Evolutionary conservation across 345 rosid genomes (phyloP).

Genomic region (Lenwebbia sp.): DNA sequence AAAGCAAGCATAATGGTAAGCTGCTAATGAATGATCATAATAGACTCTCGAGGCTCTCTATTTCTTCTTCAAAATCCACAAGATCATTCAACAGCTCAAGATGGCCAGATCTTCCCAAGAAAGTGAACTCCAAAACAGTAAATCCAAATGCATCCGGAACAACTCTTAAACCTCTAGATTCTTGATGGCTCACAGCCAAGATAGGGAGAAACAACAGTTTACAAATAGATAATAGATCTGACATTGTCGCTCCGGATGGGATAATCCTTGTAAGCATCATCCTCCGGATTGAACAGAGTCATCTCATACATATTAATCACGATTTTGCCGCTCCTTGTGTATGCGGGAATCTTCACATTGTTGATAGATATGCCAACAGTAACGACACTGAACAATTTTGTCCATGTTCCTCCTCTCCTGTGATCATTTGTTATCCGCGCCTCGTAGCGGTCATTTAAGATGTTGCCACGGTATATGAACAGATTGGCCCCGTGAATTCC

Average conservation of each 20-base stretch:
- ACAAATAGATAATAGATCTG: background rate
- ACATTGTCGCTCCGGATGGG: background rate
- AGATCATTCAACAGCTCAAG: background rate
- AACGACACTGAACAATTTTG: background rate
- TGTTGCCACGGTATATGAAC: too few relatives aligned
- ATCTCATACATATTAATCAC: background rate
- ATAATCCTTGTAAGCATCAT: background rate
- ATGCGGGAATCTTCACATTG: background rate
- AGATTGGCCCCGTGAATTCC: too few relatives aligned
- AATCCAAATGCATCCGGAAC: background rate
- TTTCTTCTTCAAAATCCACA: background rate
- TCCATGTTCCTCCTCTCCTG: too few relatives aligned
- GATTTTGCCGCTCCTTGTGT: background rate
- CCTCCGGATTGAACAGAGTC: background rate
- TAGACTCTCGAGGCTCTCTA: background rate
- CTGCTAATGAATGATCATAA: background rate
- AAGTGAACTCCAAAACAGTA: background rate
- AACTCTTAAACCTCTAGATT: background rate
- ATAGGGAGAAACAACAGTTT: background rate
- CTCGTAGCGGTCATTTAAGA: too few relatives aligned
- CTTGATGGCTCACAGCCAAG: background rate
- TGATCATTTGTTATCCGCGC: too few relatives aligned
- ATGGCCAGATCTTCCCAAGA: background rate
- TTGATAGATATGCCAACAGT: background rate
- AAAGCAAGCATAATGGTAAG: background rate